phyloP scores from a whole-genome alignment of 1,139 yeast species.

The Kluyveromyces marxianus region DNA sequence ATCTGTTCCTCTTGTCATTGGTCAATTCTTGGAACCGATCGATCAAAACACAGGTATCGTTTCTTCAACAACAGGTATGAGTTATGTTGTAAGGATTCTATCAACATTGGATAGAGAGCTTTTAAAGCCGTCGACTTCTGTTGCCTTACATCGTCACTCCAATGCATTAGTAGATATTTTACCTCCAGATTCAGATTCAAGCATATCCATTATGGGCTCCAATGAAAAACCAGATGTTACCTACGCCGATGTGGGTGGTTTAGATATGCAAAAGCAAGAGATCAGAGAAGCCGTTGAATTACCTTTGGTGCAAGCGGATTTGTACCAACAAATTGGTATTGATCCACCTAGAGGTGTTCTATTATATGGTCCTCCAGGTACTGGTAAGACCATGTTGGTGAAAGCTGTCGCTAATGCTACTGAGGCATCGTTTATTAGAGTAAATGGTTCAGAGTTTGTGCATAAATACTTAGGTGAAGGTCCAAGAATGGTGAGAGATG shows the following conservation, averaged over 20 bases:
- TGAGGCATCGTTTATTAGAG: slow-evolving; percentile 92
- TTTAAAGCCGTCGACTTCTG: slow-evolving; percentile 89
- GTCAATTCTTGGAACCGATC: slow-evolving; percentile 95
- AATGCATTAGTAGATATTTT: slow-evolving; percentile 94
- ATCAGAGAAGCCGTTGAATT: slow-evolving; percentile 97
- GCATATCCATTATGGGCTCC: slow-evolving; percentile 89
- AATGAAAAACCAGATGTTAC: slow-evolving; percentile 86
- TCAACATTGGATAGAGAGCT: slow-evolving; percentile 93
- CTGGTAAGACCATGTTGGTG: slow-evolving; percentile 98
- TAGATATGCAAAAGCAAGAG: slow-evolving; percentile 98
- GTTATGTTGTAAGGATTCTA: slow-evolving; percentile 88
- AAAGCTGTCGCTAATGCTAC: slow-evolving; percentile 98
- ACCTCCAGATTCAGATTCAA: slow-evolving; percentile 98
- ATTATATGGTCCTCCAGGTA: slow-evolving; percentile 98
- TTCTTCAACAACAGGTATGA: slow-evolving; percentile 94
- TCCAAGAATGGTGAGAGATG: slow-evolving; percentile 98
- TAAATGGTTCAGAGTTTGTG: slow-evolving; percentile 96
- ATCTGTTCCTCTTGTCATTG: slow-evolving; percentile 95
- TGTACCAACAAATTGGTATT: slow-evolving; percentile 95
- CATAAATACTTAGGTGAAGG: slow-evolving; percentile 99
- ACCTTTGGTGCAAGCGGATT: slow-evolving; percentile 92
- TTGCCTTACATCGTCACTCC: slow-evolving; percentile 96
- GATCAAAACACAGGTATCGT: slow-evolving; percentile 96
- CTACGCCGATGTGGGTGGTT: slow-evolving; percentile 90
- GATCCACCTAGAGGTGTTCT: slow-evolving; percentile 98